Evolutionary conservation across 345 rosid species (phyloP).

Genomic region (Rhodamnia rubescens): DNA sequence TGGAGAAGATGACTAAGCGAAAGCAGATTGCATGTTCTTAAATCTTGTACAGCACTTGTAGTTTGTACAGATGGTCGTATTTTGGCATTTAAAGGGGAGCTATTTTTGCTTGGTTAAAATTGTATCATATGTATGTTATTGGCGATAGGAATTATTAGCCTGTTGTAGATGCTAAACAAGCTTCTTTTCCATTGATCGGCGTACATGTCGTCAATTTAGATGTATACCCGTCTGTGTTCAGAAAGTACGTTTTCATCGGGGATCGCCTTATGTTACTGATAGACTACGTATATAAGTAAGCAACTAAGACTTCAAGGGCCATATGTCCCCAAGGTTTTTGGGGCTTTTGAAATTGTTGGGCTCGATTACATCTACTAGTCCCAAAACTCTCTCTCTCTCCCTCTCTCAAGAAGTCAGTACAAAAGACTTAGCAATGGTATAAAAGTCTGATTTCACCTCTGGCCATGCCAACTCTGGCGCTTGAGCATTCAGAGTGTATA

Average conservation of each 20-base stretch:
- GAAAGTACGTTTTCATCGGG: not conserved
- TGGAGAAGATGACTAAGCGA: conserved; percentile 54
- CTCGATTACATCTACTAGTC: not conserved
- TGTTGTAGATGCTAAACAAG: not conserved
- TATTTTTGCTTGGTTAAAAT: not conserved
- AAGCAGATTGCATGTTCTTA: conserved; percentile 53
- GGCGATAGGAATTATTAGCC: not conserved
- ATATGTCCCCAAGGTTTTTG: not conserved
- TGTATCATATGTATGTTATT: not conserved
- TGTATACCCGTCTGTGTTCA: not conserved
- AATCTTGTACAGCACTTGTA: conserved; percentile 29
- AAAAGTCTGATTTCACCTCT: conserved; percentile 30
- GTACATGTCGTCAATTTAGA: not conserved
- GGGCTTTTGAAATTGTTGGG: not conserved
- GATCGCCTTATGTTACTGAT: not conserved
- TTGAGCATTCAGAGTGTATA: conserved; percentile 68
- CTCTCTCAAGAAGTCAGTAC: conserved; percentile 23
- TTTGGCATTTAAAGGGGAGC: not conserved
- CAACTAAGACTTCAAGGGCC: not conserved
- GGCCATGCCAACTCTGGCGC: conserved; percentile 74
- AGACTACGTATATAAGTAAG: not conserved
- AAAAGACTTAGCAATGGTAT: conserved; percentile 47
- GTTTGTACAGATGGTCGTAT: not conserved
- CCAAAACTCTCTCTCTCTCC: not conserved
- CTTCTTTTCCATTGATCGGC: not conserved